These are phyloP conservation scores for Plasmopara muralis DNA, from an alignment of 352 stramenopile genomes.

Conservation along the genomic window DNA sequence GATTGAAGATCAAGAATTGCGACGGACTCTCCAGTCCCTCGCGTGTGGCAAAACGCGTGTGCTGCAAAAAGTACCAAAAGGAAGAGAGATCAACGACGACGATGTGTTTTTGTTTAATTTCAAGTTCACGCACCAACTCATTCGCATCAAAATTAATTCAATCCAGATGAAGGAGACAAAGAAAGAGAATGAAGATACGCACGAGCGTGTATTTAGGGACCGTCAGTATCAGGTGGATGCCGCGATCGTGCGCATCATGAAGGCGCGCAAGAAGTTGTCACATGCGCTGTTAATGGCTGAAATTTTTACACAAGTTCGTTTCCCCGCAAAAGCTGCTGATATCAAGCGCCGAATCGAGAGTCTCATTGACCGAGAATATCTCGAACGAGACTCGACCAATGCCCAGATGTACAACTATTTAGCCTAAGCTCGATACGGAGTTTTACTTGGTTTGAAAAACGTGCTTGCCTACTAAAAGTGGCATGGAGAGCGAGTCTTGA, in stretches of 20 bases:
- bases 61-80: conserved; percentile 82
- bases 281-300: conserved; percentile 95
- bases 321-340: conserved; percentile 71
- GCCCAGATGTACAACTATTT: conserved; percentile 85
- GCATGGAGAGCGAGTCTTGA: conserved; percentile 16
- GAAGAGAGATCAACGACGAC: conserved; percentile 77
- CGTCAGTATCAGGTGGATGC: conserved; percentile 93
- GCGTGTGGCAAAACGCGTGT: conserved; percentile 87
- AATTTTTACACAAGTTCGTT: conserved; percentile 93
- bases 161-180: conserved; percentile 94
- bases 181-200: conserved; percentile 90
- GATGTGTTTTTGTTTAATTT: conserved; percentile 87
- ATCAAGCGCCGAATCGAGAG: conserved; percentile 88
- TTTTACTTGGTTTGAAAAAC: conserved; percentile 1
- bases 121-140: conserved; percentile 79
- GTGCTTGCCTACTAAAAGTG: background rate
- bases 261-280: conserved; percentile 93
- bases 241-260: conserved; percentile 99
- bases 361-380: conserved; percentile 85
- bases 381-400: conserved; percentile 78
- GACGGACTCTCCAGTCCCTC: conserved; percentile 85
- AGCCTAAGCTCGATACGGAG: conserved; percentile 31
- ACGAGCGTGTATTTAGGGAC: conserved; percentile 91
- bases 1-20: conserved; percentile 87
- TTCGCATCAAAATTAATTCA: conserved; percentile 92